Base-by-base conservation (phyloP, 345 rosid species). In the Anacardium occidentale region DNA sequence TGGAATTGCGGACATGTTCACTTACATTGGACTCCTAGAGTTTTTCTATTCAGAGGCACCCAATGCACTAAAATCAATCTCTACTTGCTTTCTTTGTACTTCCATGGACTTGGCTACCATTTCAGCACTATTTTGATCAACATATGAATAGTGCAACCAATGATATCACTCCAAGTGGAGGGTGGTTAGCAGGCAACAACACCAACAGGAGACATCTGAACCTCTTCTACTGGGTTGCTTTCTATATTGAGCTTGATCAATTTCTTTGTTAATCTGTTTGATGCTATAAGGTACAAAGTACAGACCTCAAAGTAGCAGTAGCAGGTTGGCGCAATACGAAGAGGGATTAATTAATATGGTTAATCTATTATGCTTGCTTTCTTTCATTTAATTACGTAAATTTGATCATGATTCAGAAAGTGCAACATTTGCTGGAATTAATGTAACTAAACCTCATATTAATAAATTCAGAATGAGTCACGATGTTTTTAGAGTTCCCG, bases 21-120 rank as follows among this genome's bases (percentile, higher is more conserved):
- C 89, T 0, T 81, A 76, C 10, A 85, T 82, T 0, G 88, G 91
- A 3, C 75, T 87, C 34, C 87, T 85, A 8, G 88, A 89, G 58
- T 84, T 87, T 50, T 87, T 89, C 80, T 87, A 87, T 62, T 84
- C 91, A 0, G 87, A 89, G 70, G 85, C 91, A 10, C 93, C 87
- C 0, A 75, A 77, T 56, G 78, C 45, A 20, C 69, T 89, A 0
- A 85, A 84, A 25, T 80, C 89, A 0, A 51, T 83, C 13, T 81
- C 89, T 0, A 84, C 88, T 60, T 82, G 89, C 81, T 85, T 89
- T 52, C 74, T 82, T 7, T 85, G 93, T 88, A 71, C 59, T 62
- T 84, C 93, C 64, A 83, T 78, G 86, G 85, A 17, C 60, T 87
- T 11, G 91, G 91, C 20, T 83, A 81, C 61, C 85, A 70, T 72